A percentile compares a stretch with the other conserved stretches of the same genome.
Conservation (phyloP, 139 green algal species). For the Haematococcus sp. region DNA sequence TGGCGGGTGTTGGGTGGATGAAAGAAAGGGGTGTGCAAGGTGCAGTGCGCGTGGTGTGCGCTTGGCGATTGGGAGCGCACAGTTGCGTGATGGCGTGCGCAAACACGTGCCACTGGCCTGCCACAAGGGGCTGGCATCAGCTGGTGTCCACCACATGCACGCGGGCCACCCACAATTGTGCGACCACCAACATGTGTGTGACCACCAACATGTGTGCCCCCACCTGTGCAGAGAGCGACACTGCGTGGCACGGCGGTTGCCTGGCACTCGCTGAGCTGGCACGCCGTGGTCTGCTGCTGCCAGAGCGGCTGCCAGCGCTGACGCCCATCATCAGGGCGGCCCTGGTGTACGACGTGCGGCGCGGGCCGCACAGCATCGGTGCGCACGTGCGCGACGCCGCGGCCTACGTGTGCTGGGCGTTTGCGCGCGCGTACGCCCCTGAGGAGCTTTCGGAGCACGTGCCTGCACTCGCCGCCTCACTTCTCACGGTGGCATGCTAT, state of each 20-base stretch:
- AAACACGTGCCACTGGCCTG: too few relatives aligned
- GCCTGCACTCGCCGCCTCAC: conserved; percentile 56
- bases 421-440: conserved; percentile 84
- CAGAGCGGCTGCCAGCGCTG: conserved; percentile 55
- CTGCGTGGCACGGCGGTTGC: conserved; percentile 93
- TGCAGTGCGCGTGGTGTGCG: too few relatives aligned
- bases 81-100: too few relatives aligned
- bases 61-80: too few relatives aligned
- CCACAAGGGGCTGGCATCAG: too few relatives aligned
- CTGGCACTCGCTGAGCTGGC: conserved; percentile 94
- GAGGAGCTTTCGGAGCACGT: conserved; percentile 50
- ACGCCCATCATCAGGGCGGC: conserved; percentile 41
- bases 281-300: conserved; percentile 83
- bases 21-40: background rate
- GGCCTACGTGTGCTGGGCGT: conserved; percentile 96
- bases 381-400: conserved; percentile 94
- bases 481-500: conserved; percentile 87
- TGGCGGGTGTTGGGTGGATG: too few relatives aligned
- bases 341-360: conserved; percentile 88
- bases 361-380: conserved; percentile 86
- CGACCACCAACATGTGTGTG: background rate
- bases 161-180: too few relatives aligned
- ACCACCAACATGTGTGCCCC: background rate
- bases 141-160: too few relatives aligned
- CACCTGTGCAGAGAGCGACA: conserved; percentile 64